Evolutionary conservation across 306 rosid species (phyloP), one percentile per base, ranked within the genome.

Genomic region (Heteromeles arbutifolia): DNA sequence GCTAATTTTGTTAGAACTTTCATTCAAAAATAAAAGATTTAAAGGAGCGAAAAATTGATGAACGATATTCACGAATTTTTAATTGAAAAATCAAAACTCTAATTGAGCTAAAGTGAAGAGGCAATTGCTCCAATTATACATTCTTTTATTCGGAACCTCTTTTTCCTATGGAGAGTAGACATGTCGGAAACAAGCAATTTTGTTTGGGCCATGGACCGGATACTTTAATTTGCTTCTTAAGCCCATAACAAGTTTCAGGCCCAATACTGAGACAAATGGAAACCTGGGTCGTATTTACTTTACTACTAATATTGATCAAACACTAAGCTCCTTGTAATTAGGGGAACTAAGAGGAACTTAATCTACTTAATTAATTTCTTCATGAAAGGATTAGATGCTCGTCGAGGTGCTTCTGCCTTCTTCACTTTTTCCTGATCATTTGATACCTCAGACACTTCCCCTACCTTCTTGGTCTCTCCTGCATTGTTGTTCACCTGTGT

Each of bases 381-480:
- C 74, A 88, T 78, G 87, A 95, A 92, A 25, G 99, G 99, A 84
- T 95, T 95, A 6, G 87, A 67, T 0, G 96, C 86, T 67, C 97
- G 84, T 67, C 44, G 82, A 50, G 89, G 8, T 77, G 63, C 76
- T 69, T 68, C 92, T 69, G 77, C 82, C 39, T 80, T 84, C 80
- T 84, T 81, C 34, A 43, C 77, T 19, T 34, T 76, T 54, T 79
- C 84, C 64, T 72, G 82, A 74, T 75, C 81, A 74, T 80, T 85
- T 62, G 83, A 68, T 67, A 68, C 52, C 48, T 65, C 69, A 50
- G 66, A 53, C 75, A 17, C 57, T 69, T 79, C 84, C 57, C 43
- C 90, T n/a, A 50, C 69, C 78, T 87, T 85, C 78, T 89, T 85
- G 39, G 54, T 80, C 65, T 69, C 77, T 77, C 62, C 81, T n/a